A percentile compares a stretch with the other conserved stretches of the same genome.
Conservation (phyloP, 495 filamentous ascomycete genomes). For the Penicillium mononematosum region DNA sequence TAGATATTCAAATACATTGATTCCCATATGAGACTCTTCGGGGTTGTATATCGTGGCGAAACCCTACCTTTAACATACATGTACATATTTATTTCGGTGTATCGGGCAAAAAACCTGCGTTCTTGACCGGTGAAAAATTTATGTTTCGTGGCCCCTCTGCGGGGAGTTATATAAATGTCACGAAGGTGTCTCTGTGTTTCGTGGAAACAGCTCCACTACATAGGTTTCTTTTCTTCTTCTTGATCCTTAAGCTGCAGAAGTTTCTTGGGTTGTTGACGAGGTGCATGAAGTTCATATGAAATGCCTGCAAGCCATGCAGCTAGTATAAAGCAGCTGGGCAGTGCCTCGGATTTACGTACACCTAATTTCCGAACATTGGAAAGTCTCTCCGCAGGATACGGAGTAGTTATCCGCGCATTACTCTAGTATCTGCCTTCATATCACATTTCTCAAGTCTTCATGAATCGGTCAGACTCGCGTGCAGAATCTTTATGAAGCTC, state of each 20-base stretch:
- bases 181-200: conserved; percentile 22
- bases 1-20: background rate
- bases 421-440: background rate
- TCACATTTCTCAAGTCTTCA: background rate
- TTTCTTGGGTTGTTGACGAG: conserved; percentile 30
- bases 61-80: background rate
- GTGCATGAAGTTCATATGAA: conserved; percentile 18
- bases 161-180: conserved; percentile 19
- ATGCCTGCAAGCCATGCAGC: background rate
- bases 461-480: background rate
- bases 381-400: background rate
- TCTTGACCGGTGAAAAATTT: conserved; percentile 31
- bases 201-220: conserved; percentile 26
- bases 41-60: background rate
- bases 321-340: background rate
- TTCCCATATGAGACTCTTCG: background rate
- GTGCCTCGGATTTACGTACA: conserved; percentile 1
- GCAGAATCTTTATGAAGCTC: conserved; percentile 16
- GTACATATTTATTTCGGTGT: background rate
- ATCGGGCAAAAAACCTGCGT: background rate
- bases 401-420: too few relatives aligned
- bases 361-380: conserved; percentile 3
- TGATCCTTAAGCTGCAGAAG: conserved; percentile 25
- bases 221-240: conserved; percentile 15
- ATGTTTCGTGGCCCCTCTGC: conserved; percentile 26